These are phyloP conservation scores for Fusarium sororula DNA, from an alignment of 2,329 filamentous ascomycete genomes.

Conservation along the genomic window DNA sequence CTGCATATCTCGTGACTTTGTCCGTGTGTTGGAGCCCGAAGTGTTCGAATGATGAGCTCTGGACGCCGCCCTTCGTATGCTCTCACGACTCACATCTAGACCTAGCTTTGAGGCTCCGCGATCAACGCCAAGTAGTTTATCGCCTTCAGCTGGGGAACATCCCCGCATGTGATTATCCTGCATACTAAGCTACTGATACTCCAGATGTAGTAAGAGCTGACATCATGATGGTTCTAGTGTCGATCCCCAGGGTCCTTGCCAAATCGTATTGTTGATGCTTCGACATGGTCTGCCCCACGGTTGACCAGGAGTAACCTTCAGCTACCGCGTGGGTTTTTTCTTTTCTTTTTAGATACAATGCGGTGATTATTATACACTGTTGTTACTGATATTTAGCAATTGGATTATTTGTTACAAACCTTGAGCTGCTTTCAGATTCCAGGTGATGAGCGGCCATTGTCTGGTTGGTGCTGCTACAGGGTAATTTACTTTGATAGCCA, in stretches of 20 bases:
- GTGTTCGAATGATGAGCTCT: background rate
- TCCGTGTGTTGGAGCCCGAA: background rate
- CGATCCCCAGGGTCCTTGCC: constrained; percentile 20
- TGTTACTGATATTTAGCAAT: background rate
- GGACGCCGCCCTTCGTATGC: background rate
- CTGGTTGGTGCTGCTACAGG: background rate
- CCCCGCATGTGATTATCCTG: constrained; percentile 27
- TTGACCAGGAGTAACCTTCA: background rate
- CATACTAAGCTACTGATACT: constrained; percentile 9
- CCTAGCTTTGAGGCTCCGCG: constrained; percentile 19
- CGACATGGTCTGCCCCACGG: background rate
- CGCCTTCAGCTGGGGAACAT: constrained; percentile 5
- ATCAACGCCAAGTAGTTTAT: constrained; percentile 17
- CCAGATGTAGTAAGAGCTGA: constrained; percentile 32
- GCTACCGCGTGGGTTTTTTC: no score
- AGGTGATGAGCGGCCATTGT: background rate
- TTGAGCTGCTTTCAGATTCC: background rate
- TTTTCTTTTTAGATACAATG: background rate
- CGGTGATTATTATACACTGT: background rate
- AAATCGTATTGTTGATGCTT: constrained; percentile 3
- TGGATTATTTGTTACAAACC: background rate
- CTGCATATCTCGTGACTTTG: background rate
- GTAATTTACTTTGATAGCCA: background rate
- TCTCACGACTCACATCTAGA: background rate
- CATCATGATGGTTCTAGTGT: constrained; percentile 26